phyloP scores from a whole-genome alignment of 148 eudicot genomes.

The Chenopodium quinoa region DNA sequence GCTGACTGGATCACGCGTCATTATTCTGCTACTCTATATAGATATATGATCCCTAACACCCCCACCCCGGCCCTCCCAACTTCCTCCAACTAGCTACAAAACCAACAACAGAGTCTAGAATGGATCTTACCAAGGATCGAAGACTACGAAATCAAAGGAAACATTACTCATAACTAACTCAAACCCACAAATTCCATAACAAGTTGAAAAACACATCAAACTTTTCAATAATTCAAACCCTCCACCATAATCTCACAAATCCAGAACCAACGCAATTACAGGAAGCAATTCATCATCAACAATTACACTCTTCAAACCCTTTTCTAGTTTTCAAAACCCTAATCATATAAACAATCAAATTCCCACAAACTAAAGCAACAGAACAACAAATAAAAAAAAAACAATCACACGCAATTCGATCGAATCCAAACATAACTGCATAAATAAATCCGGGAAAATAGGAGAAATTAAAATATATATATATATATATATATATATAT shows the following conservation, averaged over 20 bases:
- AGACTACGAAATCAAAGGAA: background rate
- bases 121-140: background rate
- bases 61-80: background rate
- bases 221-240: background rate
- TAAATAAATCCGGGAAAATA: background rate
- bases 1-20: background rate
- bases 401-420: background rate
- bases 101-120: background rate
- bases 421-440: background rate
- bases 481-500: constrained; percentile 7
- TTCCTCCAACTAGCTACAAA: background rate
- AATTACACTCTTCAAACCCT: background rate
- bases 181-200: background rate
- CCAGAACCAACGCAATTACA: background rate
- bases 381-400: background rate
- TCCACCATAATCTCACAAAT: background rate
- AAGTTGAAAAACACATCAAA: background rate
- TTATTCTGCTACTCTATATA: no score
- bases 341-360: background rate
- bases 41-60: background rate
- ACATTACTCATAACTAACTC: background rate
- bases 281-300: background rate
- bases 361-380: background rate
- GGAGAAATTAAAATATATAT: background rate
- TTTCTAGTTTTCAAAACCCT: background rate